A percentile compares a stretch with the other conserved stretches of the same genome.
These are phyloP conservation scores for Triticum urartu DNA, from an alignment of 176 grass and related monocot species.

Conservation along the genomic window DNA sequence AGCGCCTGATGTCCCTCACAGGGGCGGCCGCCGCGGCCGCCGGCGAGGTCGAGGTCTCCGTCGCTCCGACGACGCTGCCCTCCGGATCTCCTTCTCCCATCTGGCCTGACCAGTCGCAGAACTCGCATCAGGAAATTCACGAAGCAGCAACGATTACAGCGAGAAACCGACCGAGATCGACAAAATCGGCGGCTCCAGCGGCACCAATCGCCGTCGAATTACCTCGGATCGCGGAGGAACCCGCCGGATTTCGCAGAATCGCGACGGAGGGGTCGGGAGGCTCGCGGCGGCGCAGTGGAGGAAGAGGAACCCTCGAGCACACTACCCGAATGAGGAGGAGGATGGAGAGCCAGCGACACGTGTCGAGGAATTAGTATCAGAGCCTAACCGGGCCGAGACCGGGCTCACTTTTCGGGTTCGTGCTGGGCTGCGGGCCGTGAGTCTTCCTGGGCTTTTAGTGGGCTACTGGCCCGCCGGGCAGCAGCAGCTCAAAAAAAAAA, in stretches of 20 bases:
- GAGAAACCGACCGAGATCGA: background rate
- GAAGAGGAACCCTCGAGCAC: constrained; percentile 32
- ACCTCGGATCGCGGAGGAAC: constrained; percentile 8
- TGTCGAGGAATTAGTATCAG: background rate
- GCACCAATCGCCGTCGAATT: background rate
- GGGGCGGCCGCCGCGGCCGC: background rate
- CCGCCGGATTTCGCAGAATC: background rate
- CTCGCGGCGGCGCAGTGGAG: constrained; percentile 3
- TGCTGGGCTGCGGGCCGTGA: background rate
- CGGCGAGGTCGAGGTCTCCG: background rate
- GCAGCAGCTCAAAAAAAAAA: background rate
- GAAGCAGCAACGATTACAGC: background rate
- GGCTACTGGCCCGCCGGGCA: background rate
- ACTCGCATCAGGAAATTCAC: background rate
- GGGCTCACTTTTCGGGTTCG: background rate
- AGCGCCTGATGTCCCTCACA: constrained; percentile 44
- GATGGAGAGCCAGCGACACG: background rate
- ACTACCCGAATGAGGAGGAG: background rate
- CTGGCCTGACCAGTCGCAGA: background rate
- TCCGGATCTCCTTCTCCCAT: constrained; percentile 9
- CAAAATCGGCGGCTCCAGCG: background rate
- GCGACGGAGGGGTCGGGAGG: background rate
- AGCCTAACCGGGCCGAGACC: background rate
- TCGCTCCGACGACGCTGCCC: background rate
- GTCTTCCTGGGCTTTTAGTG: background rate